phyloP scores from a whole-genome alignment of 345 rosid genomes.

The Kandelia obovata region DNA sequence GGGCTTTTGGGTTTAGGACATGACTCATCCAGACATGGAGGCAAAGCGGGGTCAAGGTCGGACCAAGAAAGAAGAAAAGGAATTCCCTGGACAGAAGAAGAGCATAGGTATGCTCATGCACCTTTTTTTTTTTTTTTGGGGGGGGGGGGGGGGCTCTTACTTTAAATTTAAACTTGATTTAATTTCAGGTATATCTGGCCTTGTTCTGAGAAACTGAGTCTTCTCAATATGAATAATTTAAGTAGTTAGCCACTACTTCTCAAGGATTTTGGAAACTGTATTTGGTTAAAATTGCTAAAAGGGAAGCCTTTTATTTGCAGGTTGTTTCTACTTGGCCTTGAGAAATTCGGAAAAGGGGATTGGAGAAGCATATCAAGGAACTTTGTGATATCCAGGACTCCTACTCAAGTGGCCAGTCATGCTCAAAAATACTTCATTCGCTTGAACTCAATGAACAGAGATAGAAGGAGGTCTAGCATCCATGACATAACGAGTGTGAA shows the following conservation, averaged over 20 bases:
- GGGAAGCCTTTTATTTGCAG: conserved; percentile 29
- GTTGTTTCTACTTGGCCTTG: conserved; percentile 80
- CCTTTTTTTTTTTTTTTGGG: neutral
- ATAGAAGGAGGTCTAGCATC: conserved; percentile 83
- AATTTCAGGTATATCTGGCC: too few relatives aligned
- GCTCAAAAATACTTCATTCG: conserved; percentile 92
- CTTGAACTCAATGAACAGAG: conserved; percentile 77
- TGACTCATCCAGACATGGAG: conserved; percentile 49
- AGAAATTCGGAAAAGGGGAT: conserved; percentile 94
- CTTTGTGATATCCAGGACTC: conserved; percentile 83
- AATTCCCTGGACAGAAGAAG: conserved; percentile 97
- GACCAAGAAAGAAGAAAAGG: conserved; percentile 94
- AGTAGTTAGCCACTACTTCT: too few relatives aligned
- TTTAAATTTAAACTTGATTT: neutral
- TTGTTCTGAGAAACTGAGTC: too few relatives aligned
- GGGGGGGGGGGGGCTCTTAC: neutral
- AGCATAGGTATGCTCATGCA: conserved; percentile 59
- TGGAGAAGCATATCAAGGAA: conserved; percentile 97
- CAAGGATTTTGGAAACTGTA: neutral
- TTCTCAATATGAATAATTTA: too few relatives aligned
- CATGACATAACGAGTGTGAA: conserved; percentile 82
- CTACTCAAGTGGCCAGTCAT: conserved; percentile 95
- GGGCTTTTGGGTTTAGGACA: conserved; percentile 47
- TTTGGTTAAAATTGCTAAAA: neutral
- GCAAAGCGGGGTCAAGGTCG: conserved; percentile 53